Conservation (phyloP, 371 early-diverging fungal genomes). For the Apophysomyces elegans region DNA sequence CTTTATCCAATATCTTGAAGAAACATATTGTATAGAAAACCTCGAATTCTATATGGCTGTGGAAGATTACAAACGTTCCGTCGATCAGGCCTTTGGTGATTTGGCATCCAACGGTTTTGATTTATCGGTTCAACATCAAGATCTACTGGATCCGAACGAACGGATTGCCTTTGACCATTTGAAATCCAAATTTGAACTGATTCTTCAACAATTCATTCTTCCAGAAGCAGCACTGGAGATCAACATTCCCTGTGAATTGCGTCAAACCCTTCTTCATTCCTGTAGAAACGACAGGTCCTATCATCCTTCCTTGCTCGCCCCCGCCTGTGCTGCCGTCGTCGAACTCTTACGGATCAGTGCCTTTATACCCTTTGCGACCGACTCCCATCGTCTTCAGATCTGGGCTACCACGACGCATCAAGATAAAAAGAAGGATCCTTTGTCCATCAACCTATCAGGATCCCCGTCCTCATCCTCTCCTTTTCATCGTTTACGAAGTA, state of each 20-base stretch:
- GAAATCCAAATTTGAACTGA: constrained; percentile 34
- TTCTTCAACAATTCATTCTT: constrained; percentile 31
- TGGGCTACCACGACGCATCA: neutral
- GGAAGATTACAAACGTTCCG: constrained; percentile 25
- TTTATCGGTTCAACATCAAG: neutral
- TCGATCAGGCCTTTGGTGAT: constrained; percentile 23
- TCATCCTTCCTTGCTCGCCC: constrained; percentile 39
- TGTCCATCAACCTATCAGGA: too few relatives aligned
- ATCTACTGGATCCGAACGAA: constrained; percentile 25
- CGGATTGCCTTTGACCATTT: constrained; percentile 29
- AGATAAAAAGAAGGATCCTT: too few relatives aligned
- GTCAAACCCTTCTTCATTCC: constrained; percentile 31
- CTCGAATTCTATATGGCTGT: constrained; percentile 42
- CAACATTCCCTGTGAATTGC: constrained; percentile 44
- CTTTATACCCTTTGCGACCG: constrained; percentile 45
- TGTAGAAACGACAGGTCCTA: constrained; percentile 30
- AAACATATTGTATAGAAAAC: constrained; percentile 44
- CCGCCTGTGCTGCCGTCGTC: constrained; percentile 37
- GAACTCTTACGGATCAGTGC: constrained; percentile 45
- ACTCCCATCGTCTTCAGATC: constrained; percentile 22
- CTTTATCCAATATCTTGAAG: constrained; percentile 38
- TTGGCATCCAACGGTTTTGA: neutral
- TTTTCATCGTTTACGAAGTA: neutral
- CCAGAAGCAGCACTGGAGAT: constrained; percentile 45
- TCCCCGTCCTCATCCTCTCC: too few relatives aligned